These are phyloP conservation scores for Flagelloscypha sp. DNA, from an alignment of 768 basidiomycete genomes.

Conservation along the genomic window DNA sequence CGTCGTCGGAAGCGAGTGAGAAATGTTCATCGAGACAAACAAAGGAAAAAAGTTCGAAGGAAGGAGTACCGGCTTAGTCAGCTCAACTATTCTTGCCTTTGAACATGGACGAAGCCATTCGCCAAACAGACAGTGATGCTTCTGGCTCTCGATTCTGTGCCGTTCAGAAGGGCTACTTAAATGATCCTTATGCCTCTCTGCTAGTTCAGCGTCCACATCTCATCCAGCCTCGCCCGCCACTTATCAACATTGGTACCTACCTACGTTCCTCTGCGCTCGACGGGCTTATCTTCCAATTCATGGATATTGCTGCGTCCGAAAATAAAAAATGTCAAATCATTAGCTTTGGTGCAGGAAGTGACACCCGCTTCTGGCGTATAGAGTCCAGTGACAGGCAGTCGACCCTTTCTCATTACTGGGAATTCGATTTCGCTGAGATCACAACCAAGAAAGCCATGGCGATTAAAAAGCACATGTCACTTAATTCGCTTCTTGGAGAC, in stretches of 20 bases:
- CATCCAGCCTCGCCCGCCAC: conserved; percentile 59
- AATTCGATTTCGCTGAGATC: conserved; percentile 86
- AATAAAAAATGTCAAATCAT: conserved; percentile 71
- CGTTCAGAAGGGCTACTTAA: conserved; percentile 67
- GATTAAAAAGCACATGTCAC: conserved; percentile 58
- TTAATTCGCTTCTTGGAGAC: conserved; percentile 43
- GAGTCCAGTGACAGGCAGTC: conserved; percentile 70
- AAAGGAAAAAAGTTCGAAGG: too few species aligned
- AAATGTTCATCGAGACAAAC: conserved; percentile 69
- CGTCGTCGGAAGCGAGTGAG: conserved; percentile 79
- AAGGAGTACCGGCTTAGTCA: too few species aligned
- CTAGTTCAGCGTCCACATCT: conserved; percentile 65
- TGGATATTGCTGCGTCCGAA: conserved; percentile 34
- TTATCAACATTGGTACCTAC: conserved; percentile 95
- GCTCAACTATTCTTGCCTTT: too few species aligned
- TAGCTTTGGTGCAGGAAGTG: conserved; percentile 93
- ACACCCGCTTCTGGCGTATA: conserved; percentile 91
- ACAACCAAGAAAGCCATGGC: conserved; percentile 78
- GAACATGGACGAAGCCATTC: too few species aligned
- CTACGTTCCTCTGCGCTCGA: conserved; percentile 80
- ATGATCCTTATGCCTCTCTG: conserved; percentile 62
- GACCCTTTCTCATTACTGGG: conserved; percentile 46
- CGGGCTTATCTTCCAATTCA: conserved; percentile 58
- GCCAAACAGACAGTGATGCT: conserved; percentile 78
- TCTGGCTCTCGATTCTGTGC: conserved; percentile 83